Evolutionary conservation across 768 basidiomycete genomes (phyloP).

Genomic region (Leucosporidium yakuticum): DNA sequence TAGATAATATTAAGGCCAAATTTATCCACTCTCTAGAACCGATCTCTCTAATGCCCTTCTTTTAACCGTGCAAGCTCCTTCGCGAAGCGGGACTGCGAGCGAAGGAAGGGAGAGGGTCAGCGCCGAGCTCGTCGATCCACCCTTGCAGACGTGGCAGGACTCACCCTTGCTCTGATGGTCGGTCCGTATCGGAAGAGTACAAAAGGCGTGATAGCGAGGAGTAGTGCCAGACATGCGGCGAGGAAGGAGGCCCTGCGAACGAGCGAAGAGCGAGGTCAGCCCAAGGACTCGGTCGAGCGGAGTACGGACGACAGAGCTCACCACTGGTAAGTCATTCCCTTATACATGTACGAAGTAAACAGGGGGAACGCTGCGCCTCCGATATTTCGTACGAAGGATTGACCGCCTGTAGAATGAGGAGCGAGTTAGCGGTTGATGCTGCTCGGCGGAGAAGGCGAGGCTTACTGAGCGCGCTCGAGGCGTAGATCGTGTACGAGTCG

Average conservation of each 20-base stretch:
- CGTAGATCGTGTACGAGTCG: slow-evolving; percentile 43
- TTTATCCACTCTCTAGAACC: too few species aligned
- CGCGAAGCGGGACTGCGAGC: slow-evolving; percentile 20
- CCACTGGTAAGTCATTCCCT: slow-evolving; percentile 56
- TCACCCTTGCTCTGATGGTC: slow-evolving; percentile 40
- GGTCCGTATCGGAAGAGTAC: slow-evolving; percentile 23
- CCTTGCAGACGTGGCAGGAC: slow-evolving; percentile 8
- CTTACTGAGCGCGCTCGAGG: slow-evolving; percentile 39
- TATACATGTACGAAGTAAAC: slow-evolving; percentile 58
- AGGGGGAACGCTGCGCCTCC: slow-evolving; percentile 57
- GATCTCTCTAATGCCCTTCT: not conserved
- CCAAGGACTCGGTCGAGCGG: not conserved
- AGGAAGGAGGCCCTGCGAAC: slow-evolving; percentile 41
- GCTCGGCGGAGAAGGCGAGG: too few species aligned
- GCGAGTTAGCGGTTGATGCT: too few species aligned
- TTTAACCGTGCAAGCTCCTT: slow-evolving; percentile 31
- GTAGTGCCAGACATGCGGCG: slow-evolving; percentile 9
- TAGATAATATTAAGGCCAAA: too few species aligned
- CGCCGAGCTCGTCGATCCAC: not conserved
- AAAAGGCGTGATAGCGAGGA: slow-evolving; percentile 8
- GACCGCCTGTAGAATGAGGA: not conserved
- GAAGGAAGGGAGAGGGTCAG: not conserved
- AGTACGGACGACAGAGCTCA: slow-evolving; percentile 43
- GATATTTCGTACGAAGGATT: slow-evolving; percentile 40
- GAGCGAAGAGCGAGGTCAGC: slow-evolving; percentile 1